Percentiles rank a stretch among this genome's conserved stretches.
Conservation (phyloP, 495 filamentous ascomycete genomes). For the Cercophora scortea region DNA sequence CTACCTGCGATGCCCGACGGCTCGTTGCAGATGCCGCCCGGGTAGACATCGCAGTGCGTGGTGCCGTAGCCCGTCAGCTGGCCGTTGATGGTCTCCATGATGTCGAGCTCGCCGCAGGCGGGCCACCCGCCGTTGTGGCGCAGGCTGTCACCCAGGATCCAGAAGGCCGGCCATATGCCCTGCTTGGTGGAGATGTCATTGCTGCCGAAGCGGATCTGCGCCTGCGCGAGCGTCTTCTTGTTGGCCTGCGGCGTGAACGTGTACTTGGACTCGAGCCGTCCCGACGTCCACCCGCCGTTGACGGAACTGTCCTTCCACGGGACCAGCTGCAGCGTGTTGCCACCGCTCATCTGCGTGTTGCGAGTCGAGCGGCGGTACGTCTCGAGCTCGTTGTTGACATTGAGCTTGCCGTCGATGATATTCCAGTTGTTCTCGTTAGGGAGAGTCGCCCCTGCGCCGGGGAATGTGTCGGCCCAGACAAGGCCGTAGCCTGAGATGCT, state of each 20-base stretch:
- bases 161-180: slow-evolving; percentile 49
- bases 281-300: slow-evolving; percentile 37
- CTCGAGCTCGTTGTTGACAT: slow-evolving; percentile 39
- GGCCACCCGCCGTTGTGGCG: slow-evolving; percentile 36
- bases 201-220: slow-evolving; percentile 34
- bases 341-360: slow-evolving; percentile 37
- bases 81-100: slow-evolving; percentile 43
- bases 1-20: slow-evolving; percentile 27
- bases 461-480: slow-evolving; percentile 34
- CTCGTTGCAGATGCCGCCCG: slow-evolving; percentile 41
- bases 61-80: slow-evolving; percentile 36
- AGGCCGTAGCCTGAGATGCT: slow-evolving; percentile 22
- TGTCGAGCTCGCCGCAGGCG: slow-evolving; percentile 43
- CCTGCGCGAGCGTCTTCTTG: slow-evolving; percentile 31
- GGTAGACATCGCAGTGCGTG: slow-evolving; percentile 35
- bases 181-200: slow-evolving; percentile 28
- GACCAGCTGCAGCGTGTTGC: slow-evolving; percentile 36
- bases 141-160: slow-evolving; percentile 39
- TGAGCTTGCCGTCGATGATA: slow-evolving; percentile 26
- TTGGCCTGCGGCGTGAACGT: slow-evolving; percentile 35
- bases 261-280: slow-evolving; percentile 38
- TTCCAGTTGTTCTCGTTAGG: slow-evolving; percentile 34
- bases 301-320: slow-evolving; percentile 27
- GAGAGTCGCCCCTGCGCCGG: slow-evolving; percentile 16
- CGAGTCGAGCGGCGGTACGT: slow-evolving; percentile 26